Base-by-base conservation (phyloP, 306 rosid genomes). In the Ziziphus jujuba region DNA sequence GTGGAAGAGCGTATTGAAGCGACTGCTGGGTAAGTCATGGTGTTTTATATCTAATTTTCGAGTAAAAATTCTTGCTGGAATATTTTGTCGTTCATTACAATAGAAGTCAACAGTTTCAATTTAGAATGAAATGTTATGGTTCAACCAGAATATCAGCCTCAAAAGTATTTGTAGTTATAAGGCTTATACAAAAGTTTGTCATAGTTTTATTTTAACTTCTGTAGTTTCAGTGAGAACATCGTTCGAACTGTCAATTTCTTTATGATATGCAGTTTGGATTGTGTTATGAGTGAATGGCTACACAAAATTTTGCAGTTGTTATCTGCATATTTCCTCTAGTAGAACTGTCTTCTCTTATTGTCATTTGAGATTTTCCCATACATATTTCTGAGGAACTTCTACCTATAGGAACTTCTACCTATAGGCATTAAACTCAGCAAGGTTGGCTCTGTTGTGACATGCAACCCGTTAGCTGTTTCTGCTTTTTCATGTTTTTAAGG, bases 21-120 rank as follows among this genome's bases (percentile, higher is more conserved):
- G 66, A 87, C 96, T 7, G 90, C 91, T n/a, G 99, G 99, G 99
- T 95, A 72, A 83, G 86, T 80, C 67, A 45, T 22, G 19, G 36
- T 22, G 66, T 40, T 8, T 25, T 5, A 22, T 50, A 50, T 16
- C 21, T 50, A 50, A 50, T 50, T 22, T 5, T 7, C 1, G 20
- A 4, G 2, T 16, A 50, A 16, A 50, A 16, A 14, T 50, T 16
- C 16, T 50, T 50, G 22, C 7, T 50, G 9, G 24, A 50, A 50
- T 50, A 16, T 2, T 50, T 17, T 50, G 1, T 16, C 7, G 55
- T n/a, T 19, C 22, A 20, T 17, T 50, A 19, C 22, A 50, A 17
- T 19, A 50, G 55, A 50, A 17, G 15, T 50, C 17, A 5, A n/a
- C 0, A 6, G 22, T 49, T 36, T 49, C 22, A 17, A 17, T 49